Evolutionary conservation across 2,329 filamentous ascomycete genomes (phyloP).

Genomic region (Clonostachys rosea): DNA sequence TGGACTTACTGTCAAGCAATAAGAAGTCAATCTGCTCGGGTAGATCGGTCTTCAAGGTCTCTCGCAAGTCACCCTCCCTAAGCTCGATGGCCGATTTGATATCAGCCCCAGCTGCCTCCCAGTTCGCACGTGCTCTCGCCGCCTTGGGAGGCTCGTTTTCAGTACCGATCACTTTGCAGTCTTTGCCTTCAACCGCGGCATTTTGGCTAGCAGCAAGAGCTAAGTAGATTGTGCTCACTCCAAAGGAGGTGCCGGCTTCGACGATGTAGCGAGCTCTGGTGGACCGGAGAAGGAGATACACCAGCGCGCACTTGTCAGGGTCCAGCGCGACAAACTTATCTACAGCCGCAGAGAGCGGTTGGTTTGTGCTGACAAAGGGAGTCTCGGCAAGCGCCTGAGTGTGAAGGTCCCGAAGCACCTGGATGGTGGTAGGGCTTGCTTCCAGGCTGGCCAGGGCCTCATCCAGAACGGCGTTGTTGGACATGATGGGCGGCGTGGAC

Average conservation of each 20-base stretch:
- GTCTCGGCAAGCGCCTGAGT: slow-evolving; percentile 19
- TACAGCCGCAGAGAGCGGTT: background rate
- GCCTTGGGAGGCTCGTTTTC: slow-evolving; percentile 55
- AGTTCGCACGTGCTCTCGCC: slow-evolving; percentile 42
- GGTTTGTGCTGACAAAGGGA: slow-evolving; percentile 14
- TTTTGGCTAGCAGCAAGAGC: slow-evolving; percentile 51
- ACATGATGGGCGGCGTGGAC: background rate
- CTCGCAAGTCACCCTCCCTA: slow-evolving; percentile 49
- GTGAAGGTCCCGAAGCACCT: slow-evolving; percentile 21
- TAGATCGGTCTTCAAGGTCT: slow-evolving; percentile 43
- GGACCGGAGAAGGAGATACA: slow-evolving; percentile 47
- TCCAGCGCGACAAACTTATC: slow-evolving; percentile 58
- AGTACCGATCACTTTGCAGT: slow-evolving; percentile 47
- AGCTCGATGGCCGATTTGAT: slow-evolving; percentile 49
- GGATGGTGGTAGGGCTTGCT: slow-evolving; percentile 14
- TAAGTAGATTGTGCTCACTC: slow-evolving; percentile 58
- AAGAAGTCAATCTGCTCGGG: slow-evolving; percentile 48
- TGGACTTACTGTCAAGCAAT: slow-evolving; percentile 53
- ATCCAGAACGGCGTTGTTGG: slow-evolving; percentile 9
- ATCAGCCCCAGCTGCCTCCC: slow-evolving; percentile 42
- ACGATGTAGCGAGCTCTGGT: slow-evolving; percentile 45
- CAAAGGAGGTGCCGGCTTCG: slow-evolving; percentile 58
- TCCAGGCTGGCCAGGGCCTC: slow-evolving; percentile 19
- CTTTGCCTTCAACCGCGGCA: slow-evolving; percentile 13
- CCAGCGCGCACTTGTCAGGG: slow-evolving; percentile 49